Conservation (phyloP, 345 rosid genomes). For the Pistacia atlantica region DNA sequence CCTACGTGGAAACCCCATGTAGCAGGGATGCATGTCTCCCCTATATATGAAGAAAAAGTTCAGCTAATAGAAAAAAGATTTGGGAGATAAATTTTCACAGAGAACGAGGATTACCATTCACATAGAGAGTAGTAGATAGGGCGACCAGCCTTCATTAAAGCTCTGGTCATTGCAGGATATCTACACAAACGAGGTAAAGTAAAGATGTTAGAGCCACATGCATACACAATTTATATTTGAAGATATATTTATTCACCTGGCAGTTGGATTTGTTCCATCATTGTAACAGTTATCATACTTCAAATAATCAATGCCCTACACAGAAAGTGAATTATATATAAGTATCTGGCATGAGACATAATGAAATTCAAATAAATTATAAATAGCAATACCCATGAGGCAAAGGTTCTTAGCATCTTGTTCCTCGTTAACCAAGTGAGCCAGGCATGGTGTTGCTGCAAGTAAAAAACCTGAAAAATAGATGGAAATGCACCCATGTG, state of each 20-base stretch:
- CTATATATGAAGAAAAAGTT: slow-evolving; percentile 24
- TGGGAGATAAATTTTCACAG: not conserved
- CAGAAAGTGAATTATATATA: not conserved
- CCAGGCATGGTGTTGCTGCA: slow-evolving; percentile 92
- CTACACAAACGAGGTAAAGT: slow-evolving; percentile 28
- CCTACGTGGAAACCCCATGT: slow-evolving; percentile 74
- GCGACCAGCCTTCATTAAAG: slow-evolving; percentile 68
- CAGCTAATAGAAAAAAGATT: not conserved
- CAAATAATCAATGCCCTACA: slow-evolving; percentile 84
- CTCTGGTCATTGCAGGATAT: slow-evolving; percentile 82
- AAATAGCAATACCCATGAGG: slow-evolving; percentile 64
- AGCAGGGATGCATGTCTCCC: slow-evolving; percentile 94
- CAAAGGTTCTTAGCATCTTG: slow-evolving; percentile 88
- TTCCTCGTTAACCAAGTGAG: slow-evolving; percentile 81
- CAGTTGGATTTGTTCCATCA: slow-evolving; percentile 61
- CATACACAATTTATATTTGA: too few relatives aligned
- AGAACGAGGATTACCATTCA: slow-evolving; percentile 57
- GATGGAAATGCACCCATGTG: not conserved
- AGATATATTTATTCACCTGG: slow-evolving; percentile 41
- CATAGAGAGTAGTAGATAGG: slow-evolving; percentile 82
- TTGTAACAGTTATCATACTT: slow-evolving; percentile 87
- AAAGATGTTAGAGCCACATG: not conserved
- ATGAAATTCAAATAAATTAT: too few relatives aligned
- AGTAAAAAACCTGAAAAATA: slow-evolving; percentile 57
- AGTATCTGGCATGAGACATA: not conserved